Evolutionary conservation across 768 basidiomycete genomes (phyloP).

Genomic region (Pholiota conissans): DNA sequence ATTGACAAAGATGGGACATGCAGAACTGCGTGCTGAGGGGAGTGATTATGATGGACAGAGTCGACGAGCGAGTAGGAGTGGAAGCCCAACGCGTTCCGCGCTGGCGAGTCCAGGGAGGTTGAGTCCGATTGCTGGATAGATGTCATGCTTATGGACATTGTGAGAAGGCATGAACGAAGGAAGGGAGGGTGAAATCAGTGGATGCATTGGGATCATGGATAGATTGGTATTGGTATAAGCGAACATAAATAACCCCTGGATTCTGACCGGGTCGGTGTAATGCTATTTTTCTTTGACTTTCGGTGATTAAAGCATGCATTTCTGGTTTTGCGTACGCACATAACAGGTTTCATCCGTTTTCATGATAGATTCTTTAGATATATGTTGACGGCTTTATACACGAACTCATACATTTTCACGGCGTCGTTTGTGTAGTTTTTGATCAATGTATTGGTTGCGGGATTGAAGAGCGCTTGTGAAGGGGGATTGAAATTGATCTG

Average conservation of each 20-base stretch:
- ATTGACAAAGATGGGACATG: conserved; percentile 82
- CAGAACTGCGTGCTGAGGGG: conserved; percentile 68
- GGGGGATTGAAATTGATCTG: no score
- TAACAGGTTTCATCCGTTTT: no score
- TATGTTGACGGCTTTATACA: no score
- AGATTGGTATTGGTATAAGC: background rate
- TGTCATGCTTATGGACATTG: no score
- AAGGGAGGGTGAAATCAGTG: background rate
- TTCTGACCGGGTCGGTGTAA: background rate
- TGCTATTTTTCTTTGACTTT: background rate
- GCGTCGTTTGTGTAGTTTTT: no score
- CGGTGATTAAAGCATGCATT: background rate
- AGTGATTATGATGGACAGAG: conserved; percentile 49
- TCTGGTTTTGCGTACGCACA: background rate
- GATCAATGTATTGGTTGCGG: no score
- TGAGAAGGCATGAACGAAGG: no score
- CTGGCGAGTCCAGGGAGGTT: background rate
- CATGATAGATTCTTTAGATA: no score
- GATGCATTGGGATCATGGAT: background rate
- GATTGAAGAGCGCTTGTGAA: no score
- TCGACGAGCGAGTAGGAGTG: conserved; percentile 29
- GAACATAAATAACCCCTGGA: background rate
- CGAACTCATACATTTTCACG: no score
- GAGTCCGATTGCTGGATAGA: background rate
- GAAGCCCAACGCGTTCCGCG: conserved; percentile 5